Percentiles rank a stretch among this genome's conserved stretches.
Conservation (phyloP, 306 rosid species). For the Chamaecrista fasciculata region DNA sequence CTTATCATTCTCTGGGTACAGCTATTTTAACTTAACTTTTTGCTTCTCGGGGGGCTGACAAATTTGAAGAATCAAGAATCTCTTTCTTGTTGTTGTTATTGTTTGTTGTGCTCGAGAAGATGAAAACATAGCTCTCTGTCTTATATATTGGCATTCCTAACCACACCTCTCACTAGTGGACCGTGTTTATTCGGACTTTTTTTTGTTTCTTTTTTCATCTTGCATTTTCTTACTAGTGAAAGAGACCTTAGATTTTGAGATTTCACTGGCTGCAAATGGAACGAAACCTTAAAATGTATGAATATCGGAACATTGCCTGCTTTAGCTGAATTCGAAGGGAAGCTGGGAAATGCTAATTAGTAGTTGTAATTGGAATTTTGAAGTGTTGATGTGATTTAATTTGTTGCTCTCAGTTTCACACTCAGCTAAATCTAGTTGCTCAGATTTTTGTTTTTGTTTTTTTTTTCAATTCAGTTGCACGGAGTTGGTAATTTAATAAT, state of each 20-base stretch:
- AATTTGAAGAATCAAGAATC: not conserved
- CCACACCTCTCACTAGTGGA: not conserved
- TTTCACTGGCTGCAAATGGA: not conserved
- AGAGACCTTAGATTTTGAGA: not conserved
- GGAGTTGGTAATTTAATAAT: not conserved
- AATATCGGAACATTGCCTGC: not conserved
- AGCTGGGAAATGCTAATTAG: not conserved
- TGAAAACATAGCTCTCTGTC: not conserved
- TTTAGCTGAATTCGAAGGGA: not conserved
- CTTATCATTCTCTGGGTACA: not conserved
- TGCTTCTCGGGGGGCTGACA: not conserved
- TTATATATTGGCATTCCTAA: not conserved
- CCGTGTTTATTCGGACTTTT: not conserved
- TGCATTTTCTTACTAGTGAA: not conserved
- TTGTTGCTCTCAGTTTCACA: not conserved
- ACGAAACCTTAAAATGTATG: not conserved
- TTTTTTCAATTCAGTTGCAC: not conserved
- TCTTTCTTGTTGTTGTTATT: not conserved
- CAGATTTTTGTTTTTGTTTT: not conserved
- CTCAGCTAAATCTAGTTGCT: not conserved
- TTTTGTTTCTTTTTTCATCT: not conserved
- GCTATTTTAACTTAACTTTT: constrained; percentile 19
- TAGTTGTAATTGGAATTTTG: not conserved
- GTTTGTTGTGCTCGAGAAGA: not conserved
- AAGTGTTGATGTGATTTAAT: not conserved